phyloP scores from a whole-genome alignment of 495 filamentous ascomycete species.

The Penicillium pulvis region DNA sequence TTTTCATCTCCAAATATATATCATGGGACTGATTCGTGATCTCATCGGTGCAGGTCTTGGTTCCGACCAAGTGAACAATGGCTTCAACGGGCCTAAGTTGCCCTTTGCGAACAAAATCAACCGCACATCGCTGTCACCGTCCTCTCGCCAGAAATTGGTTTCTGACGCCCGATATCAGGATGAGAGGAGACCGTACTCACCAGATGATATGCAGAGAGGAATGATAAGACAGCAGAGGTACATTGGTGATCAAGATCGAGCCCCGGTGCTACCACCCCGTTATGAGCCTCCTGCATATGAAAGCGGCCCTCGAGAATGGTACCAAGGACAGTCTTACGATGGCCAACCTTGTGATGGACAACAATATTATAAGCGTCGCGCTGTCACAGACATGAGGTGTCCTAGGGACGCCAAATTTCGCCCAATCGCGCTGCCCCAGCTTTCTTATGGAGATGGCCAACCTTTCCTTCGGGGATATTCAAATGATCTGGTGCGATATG shows the following conservation, averaged over 20 bases:
- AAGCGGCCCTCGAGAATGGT: neutral
- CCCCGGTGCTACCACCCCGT: neutral
- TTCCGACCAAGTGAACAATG: slow-evolving; percentile 6
- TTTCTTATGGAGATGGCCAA: slow-evolving; percentile 5
- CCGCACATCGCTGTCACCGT: neutral
- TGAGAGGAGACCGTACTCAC: neutral
- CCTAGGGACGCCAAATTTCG: neutral
- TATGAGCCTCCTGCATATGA: neutral
- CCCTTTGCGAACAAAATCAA: slow-evolving; percentile 2
- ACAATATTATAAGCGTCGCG: neutral
- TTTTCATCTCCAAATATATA: neutral
- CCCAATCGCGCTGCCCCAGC: slow-evolving; percentile 4
- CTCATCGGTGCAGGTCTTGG: slow-evolving; percentile 1
- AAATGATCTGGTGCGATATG: neutral
- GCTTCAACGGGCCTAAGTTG: slow-evolving; percentile 3
- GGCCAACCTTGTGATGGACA: neutral
- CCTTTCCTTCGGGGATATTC: slow-evolving; percentile 7
- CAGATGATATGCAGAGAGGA: no score
- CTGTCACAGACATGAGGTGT: neutral
- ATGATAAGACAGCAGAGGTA: no score
- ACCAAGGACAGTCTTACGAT: neutral
- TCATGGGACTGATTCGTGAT: slow-evolving; percentile 7
- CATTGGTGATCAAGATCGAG: neutral
- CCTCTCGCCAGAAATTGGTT: neutral
- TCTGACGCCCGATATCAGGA: neutral